These are phyloP conservation scores for Hibiscus tridactylites DNA, from an alignment of 345 rosid genomes.

Conservation along the genomic window DNA sequence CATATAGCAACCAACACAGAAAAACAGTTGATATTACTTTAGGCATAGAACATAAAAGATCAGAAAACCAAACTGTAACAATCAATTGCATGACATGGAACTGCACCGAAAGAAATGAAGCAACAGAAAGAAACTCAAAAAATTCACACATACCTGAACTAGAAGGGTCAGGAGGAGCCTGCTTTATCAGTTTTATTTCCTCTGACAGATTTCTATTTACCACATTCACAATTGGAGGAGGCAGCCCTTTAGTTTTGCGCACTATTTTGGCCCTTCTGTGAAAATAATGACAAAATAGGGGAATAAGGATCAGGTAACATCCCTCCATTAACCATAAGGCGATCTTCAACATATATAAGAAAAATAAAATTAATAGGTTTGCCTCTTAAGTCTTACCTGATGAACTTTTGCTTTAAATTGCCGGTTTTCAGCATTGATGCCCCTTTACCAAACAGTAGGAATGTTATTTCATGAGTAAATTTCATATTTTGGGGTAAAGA, in stretches of 20 bases:
- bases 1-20: background rate
- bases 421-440: constrained; percentile 51
- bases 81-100: background rate
- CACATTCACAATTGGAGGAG: constrained; percentile 16
- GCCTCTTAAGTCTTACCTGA: constrained; percentile 41
- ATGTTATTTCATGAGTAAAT: constrained; percentile 5
- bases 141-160: constrained; percentile 34
- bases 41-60: background rate
- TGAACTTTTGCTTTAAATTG: constrained; percentile 52
- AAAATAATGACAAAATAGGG: background rate
- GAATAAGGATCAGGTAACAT: background rate
- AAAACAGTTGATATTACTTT: background rate
- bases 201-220: constrained; percentile 27
- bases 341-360: background rate
- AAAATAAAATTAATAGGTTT: background rate
- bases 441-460: constrained; percentile 28
- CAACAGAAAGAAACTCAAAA: background rate
- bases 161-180: constrained; percentile 20
- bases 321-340: background rate
- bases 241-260: constrained; percentile 25
- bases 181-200: constrained; percentile 29
- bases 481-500: background rate
- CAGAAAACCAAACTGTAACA: background rate
- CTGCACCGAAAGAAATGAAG: constrained; percentile 5
- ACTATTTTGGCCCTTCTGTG: constrained; percentile 5